Evolutionary conservation across 108 stramenopile genomes (phyloP).

Genomic region (Phaeodactylum tricornutum): DNA sequence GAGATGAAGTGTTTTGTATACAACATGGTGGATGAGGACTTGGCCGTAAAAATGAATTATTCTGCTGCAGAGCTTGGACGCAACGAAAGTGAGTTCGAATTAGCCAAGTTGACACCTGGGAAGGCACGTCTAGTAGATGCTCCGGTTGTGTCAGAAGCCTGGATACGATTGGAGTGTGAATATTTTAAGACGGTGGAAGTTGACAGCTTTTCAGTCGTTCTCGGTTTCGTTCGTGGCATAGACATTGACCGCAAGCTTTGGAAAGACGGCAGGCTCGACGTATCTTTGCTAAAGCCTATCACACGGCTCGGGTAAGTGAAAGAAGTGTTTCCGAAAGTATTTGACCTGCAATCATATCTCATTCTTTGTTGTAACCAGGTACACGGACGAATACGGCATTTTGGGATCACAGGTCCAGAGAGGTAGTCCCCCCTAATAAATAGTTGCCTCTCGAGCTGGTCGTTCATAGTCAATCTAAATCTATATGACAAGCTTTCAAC

Average conservation of each 20-base stretch:
- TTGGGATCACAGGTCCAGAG: too few species aligned
- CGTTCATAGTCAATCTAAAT: too few species aligned
- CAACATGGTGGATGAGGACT: slow-evolving; percentile 6
- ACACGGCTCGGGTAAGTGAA: background rate
- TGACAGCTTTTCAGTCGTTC: background rate
- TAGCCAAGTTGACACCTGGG: background rate
- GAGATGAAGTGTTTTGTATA: slow-evolving; percentile 1
- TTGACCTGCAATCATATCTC: too few species aligned
- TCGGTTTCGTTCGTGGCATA: slow-evolving; percentile 1
- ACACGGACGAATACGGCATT: too few species aligned
- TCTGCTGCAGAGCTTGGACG: slow-evolving; percentile 1
- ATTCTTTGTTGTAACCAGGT: too few species aligned
- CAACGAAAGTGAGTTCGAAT: slow-evolving; percentile 6
- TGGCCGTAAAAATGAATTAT: slow-evolving; percentile 9
- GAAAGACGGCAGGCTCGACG: background rate
- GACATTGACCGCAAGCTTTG: background rate
- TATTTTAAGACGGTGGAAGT: slow-evolving; percentile 3
- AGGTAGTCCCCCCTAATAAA: too few species aligned
- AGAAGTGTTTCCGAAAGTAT: too few species aligned
- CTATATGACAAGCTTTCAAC: too few species aligned
- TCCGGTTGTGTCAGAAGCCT: slow-evolving; percentile 2
- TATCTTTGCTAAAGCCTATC: background rate
- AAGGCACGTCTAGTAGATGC: slow-evolving; percentile 2
- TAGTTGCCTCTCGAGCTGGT: too few species aligned
- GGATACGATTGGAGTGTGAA: slow-evolving; percentile 5